phyloP scores from a whole-genome alignment of 176 grass and related monocot genomes.

The Zizania latifolia region DNA sequence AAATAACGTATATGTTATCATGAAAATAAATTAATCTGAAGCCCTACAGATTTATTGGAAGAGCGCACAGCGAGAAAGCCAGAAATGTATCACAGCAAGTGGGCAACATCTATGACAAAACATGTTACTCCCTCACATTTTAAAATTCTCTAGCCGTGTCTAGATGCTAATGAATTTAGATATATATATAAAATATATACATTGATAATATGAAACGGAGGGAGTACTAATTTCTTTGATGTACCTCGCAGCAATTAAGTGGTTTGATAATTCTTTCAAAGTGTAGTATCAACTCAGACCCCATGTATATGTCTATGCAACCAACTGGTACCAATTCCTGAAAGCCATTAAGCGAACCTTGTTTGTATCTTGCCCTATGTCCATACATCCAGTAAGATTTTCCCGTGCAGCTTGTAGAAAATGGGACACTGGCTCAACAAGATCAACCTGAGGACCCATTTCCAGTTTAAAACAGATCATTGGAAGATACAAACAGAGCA shows the following conservation, averaged over 20 bases:
- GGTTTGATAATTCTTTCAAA: background rate
- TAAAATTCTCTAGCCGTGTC: too few relatives aligned
- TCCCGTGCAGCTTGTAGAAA: constrained; percentile 77
- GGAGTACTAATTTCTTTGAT: background rate
- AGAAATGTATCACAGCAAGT: background rate
- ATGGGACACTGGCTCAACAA: constrained; percentile 94
- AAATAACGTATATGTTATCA: background rate
- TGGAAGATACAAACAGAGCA: background rate
- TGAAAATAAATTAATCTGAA: background rate
- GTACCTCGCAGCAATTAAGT: background rate
- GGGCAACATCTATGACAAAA: background rate
- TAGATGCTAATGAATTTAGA: too few relatives aligned
- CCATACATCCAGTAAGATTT: constrained; percentile 58
- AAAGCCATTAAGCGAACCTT: constrained; percentile 23
- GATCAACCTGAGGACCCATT: constrained; percentile 62
- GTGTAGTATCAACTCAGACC: background rate
- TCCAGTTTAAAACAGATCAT: constrained; percentile 15
- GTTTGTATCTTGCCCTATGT: constrained; percentile 42
- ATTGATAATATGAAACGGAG: too few relatives aligned
- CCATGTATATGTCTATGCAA: background rate
- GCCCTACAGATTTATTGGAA: background rate
- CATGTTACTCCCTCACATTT: too few relatives aligned
- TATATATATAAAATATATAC: too few relatives aligned
- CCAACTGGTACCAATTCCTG: background rate
- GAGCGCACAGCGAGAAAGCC: background rate